phyloP scores from a whole-genome alignment of 345 rosid species.

The Durio zibethinus region DNA sequence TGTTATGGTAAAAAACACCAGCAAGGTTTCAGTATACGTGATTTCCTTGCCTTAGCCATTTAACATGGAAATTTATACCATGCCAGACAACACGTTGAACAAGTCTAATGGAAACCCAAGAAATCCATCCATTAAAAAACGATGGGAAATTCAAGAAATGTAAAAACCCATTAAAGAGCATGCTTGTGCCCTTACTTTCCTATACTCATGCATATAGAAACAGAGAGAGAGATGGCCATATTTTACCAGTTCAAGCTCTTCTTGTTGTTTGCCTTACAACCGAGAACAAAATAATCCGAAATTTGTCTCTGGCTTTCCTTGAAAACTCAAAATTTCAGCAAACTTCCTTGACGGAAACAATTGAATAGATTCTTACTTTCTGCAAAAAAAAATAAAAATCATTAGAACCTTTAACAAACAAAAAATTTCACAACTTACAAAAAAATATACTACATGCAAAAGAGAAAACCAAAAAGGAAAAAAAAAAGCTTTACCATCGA shows the following conservation, averaged over 20 bases:
- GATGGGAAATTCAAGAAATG: neutral
- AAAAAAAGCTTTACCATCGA: neutral
- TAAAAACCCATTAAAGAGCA: neutral
- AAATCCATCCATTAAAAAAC: neutral
- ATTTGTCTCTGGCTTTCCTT: neutral
- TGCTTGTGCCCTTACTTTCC: neutral
- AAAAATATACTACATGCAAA: neutral
- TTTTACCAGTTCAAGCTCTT: neutral
- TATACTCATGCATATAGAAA: neutral
- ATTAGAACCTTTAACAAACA: neutral
- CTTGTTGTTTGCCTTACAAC: neutral
- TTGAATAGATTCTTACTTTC: neutral
- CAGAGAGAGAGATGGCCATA: neutral
- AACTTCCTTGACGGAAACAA: neutral
- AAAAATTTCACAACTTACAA: neutral
- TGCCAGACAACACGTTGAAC: neutral
- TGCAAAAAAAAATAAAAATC: neutral
- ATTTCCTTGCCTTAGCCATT: neutral
- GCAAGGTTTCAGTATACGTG: neutral
- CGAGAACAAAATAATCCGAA: neutral
- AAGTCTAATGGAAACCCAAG: neutral
- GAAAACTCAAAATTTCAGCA: neutral
- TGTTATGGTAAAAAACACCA: neutral
- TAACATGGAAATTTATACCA: neutral
- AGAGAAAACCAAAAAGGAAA: neutral